A percentile compares a stretch with the other conserved stretches of the same genome.
Conservation (phyloP, 2,329 filamentous ascomycete species). For the Talaromyces albobiverticillius region DNA sequence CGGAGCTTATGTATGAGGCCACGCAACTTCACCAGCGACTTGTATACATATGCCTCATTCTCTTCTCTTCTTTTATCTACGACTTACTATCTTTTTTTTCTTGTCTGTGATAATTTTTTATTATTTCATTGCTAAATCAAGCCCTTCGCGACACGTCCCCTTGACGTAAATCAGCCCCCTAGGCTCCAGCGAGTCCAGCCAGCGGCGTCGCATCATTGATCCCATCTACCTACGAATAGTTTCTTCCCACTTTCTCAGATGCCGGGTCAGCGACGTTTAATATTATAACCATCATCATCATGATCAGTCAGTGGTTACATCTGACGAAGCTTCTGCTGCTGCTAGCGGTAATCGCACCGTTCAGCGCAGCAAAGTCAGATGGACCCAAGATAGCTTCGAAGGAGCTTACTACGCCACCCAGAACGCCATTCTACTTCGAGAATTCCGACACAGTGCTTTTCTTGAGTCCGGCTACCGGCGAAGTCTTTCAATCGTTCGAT, state of each 20-base stretch:
- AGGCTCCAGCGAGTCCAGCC: background rate
- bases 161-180: background rate
- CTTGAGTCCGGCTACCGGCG: slow-evolving; percentile 62
- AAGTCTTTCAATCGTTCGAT: slow-evolving; percentile 74
- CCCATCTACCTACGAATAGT: background rate
- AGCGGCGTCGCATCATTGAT: no score
- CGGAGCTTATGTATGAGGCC: slow-evolving; percentile 22
- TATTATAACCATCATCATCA: slow-evolving; percentile 36
- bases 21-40: slow-evolving; percentile 22
- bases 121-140: background rate
- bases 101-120: background rate
- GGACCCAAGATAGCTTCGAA: slow-evolving; percentile 64
- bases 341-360: slow-evolving; percentile 46
- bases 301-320: slow-evolving; percentile 45
- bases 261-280: slow-evolving; percentile 2
- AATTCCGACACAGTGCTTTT: slow-evolving; percentile 80
- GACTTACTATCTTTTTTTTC: background rate
- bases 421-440: slow-evolving; percentile 82
- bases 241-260: slow-evolving; percentile 10
- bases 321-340: slow-evolving; percentile 50
- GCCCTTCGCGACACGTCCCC: background rate
- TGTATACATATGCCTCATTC: background rate
- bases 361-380: slow-evolving; percentile 47
- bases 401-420: slow-evolving; percentile 64
- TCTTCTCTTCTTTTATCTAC: background rate